Conservation (phyloP, 352 stramenopile genomes). For the Phytophthora kernoviae region DNA sequence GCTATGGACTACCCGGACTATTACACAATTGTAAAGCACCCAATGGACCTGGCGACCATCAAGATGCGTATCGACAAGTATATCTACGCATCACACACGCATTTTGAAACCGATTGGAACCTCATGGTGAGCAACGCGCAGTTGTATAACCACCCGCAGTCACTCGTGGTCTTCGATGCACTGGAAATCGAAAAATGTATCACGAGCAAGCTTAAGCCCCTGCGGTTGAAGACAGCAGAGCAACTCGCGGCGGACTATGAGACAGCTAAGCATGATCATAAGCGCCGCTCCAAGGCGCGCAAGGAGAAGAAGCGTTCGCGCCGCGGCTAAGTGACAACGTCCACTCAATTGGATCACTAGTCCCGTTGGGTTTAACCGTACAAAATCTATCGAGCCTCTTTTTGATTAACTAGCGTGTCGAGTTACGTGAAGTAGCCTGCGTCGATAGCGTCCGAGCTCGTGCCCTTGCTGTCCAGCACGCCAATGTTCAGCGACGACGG, state of each 20-base stretch:
- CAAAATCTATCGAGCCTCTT: constrained; percentile 37
- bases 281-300: constrained; percentile 68
- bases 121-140: constrained; percentile 90
- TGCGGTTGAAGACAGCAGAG: constrained; percentile 62
- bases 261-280: constrained; percentile 81
- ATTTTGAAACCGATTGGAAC: constrained; percentile 83
- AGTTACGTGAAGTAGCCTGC: constrained; percentile 86
- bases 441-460: constrained; percentile 80
- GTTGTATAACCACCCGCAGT: constrained; percentile 86
- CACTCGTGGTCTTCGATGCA: constrained; percentile 82
- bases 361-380: constrained; percentile 33
- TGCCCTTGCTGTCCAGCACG: constrained; percentile 69
- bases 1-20: constrained; percentile 89
- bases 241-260: constrained; percentile 73
- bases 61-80: constrained; percentile 76
- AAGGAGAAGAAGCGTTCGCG: constrained; percentile 82
- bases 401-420: constrained; percentile 7
- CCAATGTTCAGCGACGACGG: constrained; percentile 66
- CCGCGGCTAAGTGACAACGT: constrained; percentile 32
- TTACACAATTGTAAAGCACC: constrained; percentile 85
- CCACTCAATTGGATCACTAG: constrained; percentile 24
- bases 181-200: constrained; percentile 88
- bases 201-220: constrained; percentile 74
- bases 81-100: constrained; percentile 60
- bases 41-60: constrained; percentile 91